Conservation (phyloP, 306 rosid genomes). For the Vicia villosa region DNA sequence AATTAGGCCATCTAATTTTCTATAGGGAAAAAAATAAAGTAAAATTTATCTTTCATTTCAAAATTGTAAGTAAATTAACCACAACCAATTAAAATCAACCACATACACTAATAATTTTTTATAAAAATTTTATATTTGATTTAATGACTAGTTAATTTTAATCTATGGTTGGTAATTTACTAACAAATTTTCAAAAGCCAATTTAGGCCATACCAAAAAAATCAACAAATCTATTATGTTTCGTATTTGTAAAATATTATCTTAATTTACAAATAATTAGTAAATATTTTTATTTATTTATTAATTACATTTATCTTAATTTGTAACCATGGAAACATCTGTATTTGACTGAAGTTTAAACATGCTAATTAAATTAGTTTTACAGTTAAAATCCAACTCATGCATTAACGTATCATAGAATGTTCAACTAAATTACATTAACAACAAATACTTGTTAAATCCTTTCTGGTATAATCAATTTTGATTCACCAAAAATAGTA, state of each 20-base stretch:
- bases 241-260: not conserved
- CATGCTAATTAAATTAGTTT: not conserved
- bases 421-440: not conserved
- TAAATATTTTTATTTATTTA: too few relatives aligned
- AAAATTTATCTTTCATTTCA: too few relatives aligned
- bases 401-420: not conserved
- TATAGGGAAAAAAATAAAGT: too few relatives aligned
- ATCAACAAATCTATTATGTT: not conserved
- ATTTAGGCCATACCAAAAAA: too few relatives aligned
- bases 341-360: not conserved
- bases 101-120: too few relatives aligned
- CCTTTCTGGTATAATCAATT: constrained; percentile 5
- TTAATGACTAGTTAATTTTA: too few relatives aligned
- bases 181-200: too few relatives aligned
- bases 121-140: too few relatives aligned
- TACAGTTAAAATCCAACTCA: constrained; percentile 26
- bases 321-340: not conserved
- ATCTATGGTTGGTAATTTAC: too few relatives aligned
- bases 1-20: too few relatives aligned
- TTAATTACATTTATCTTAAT: not conserved
- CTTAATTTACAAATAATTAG: not conserved
- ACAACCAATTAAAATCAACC: too few relatives aligned
- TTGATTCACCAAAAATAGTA: not conserved
- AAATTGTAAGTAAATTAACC: too few relatives aligned
- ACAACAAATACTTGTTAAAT: not conserved